phyloP scores from a whole-genome alignment of 352 stramenopile species.

The Pythium folliculosum region DNA sequence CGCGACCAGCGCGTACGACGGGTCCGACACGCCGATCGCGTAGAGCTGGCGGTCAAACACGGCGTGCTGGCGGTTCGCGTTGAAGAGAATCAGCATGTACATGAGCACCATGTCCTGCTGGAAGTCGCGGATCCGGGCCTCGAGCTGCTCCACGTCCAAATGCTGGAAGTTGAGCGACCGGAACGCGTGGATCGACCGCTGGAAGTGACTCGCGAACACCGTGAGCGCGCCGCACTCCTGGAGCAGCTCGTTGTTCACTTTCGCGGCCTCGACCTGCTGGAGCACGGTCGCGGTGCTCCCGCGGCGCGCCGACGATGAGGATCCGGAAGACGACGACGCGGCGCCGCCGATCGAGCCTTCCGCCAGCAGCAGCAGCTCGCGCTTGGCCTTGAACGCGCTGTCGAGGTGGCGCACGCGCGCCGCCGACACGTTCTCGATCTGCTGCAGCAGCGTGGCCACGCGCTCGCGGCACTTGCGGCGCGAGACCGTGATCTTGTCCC shows the following conservation, averaged over 20 bases:
- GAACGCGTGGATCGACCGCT: constrained; percentile 67
- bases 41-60: constrained; percentile 75
- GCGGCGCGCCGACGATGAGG: constrained; percentile 8
- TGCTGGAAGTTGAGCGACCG: constrained; percentile 74
- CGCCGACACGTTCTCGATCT: constrained; percentile 68
- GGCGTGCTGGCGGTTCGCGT: constrained; percentile 56
- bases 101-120: constrained; percentile 81
- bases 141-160: constrained; percentile 65
- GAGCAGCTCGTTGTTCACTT: constrained; percentile 70
- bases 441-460: constrained; percentile 57
- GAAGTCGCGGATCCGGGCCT: constrained; percentile 61
- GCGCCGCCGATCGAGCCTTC: constrained; percentile 45
- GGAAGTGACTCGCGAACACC: constrained; percentile 64
- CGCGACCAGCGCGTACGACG: constrained; percentile 59
- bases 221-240: constrained; percentile 69
- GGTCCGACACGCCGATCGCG: constrained; percentile 55
- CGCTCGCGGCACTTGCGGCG: constrained; percentile 65
- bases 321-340: neutral
- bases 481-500: constrained; percentile 62
- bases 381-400: constrained; percentile 71
- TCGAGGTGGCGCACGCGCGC: constrained; percentile 62
- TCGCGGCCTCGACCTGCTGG: constrained; percentile 54
- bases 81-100: constrained; percentile 79
- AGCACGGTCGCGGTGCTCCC: constrained; percentile 26
- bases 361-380: constrained; percentile 63